Percentiles rank a stretch among this genome's conserved stretches.
Evolutionary conservation across 2,329 filamentous ascomycete species (phyloP).

Genomic region (Talaromyces marneffei): DNA sequence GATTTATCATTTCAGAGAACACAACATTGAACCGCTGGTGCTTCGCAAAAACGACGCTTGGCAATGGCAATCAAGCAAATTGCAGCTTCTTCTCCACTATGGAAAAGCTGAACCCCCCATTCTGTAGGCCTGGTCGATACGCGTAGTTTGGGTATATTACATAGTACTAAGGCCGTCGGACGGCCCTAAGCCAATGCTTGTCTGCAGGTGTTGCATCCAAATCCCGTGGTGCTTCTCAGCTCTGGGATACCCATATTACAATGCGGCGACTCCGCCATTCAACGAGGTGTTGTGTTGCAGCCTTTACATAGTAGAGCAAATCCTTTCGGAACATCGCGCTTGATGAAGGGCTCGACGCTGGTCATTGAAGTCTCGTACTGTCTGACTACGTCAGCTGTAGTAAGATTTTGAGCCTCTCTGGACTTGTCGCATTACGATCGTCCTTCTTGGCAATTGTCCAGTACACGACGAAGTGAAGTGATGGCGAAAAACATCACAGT

Average conservation of each 20-base stretch:
- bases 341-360: neutral
- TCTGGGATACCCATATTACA: neutral
- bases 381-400: neutral
- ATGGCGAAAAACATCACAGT: conserved; percentile 13
- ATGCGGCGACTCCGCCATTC: neutral
- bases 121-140: too few relatives aligned
- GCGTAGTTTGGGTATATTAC: neutral
- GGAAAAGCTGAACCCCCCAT: too few relatives aligned
- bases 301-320: too few relatives aligned
- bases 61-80: too few relatives aligned
- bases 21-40: too few relatives aligned
- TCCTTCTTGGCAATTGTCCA: neutral
- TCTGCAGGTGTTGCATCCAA: neutral
- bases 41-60: too few relatives aligned
- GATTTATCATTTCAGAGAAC: too few relatives aligned
- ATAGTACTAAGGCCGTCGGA: neutral
- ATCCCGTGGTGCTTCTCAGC: neutral
- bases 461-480: neutral
- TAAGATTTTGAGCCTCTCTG: neutral
- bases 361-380: neutral
- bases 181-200: neutral
- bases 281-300: too few relatives aligned
- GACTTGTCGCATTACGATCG: neutral
- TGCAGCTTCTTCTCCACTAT: too few relatives aligned
- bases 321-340: neutral